Evolutionary conservation across 2,329 filamentous ascomycete species (phyloP).

Genomic region (Pseudogymnoascus sp.): DNA sequence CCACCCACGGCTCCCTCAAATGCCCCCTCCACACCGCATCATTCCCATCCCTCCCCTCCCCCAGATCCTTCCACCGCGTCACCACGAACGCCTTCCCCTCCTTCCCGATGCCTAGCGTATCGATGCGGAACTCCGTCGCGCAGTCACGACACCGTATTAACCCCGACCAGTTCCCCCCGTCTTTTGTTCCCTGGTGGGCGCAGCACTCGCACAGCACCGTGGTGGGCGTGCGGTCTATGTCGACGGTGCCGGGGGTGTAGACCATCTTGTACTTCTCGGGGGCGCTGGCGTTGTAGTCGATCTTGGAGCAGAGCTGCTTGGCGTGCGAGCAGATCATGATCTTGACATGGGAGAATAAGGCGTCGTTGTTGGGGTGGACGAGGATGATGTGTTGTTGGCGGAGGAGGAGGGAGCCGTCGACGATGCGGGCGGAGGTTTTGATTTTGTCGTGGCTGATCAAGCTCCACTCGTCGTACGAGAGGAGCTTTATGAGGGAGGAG

Average conservation of each 20-base stretch:
- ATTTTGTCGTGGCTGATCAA: slow-evolving; percentile 49
- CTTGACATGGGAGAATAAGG: accelerated
- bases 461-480: slow-evolving; percentile 35
- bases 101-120: not conserved
- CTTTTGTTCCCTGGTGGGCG: not conserved
- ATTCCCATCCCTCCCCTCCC: not conserved
- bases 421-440: slow-evolving; percentile 39
- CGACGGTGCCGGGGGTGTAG: not conserved
- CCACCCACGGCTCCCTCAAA: not conserved
- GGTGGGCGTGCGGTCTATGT: not conserved
- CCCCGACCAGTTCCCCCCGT: not conserved
- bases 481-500: slow-evolving; percentile 8
- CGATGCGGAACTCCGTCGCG: not conserved
- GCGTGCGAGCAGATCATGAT: not conserved
- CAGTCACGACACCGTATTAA: not conserved
- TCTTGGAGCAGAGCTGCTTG: not conserved
- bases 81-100: not conserved
- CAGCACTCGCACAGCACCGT: not conserved
- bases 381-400: not conserved
- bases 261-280: not conserved
- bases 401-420: not conserved
- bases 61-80: not conserved
- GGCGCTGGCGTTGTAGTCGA: not conserved
- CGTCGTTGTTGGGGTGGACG: not conserved
- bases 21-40: not conserved